A percentile compares a stretch with the other conserved stretches of the same genome.
These are phyloP conservation scores for Botryosphaeria dothidea DNA, from an alignment of 2,329 filamentous ascomycete genomes.

Conservation along the genomic window DNA sequence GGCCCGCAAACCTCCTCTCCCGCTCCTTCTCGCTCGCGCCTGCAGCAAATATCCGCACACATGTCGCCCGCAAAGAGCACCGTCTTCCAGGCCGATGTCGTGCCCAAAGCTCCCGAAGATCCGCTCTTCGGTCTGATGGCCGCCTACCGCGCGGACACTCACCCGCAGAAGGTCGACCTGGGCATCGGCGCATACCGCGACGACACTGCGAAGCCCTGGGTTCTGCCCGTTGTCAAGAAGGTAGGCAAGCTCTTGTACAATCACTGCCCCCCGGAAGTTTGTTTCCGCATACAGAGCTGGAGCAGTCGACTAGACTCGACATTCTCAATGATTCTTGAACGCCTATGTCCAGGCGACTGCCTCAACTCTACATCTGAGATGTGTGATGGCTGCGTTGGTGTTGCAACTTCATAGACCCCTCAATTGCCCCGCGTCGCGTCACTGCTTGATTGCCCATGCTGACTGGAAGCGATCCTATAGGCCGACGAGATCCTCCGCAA, in stretches of 20 bases:
- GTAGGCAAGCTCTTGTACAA: no score
- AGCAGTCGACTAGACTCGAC: no score
- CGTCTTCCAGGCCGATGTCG: constrained; percentile 72
- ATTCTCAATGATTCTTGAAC: no score
- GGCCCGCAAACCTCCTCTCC: background rate
- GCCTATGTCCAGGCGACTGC: no score
- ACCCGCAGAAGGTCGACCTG: constrained; percentile 83
- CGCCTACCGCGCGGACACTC: constrained; percentile 78
- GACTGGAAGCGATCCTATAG: constrained; percentile 49
- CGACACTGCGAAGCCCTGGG: constrained; percentile 94
- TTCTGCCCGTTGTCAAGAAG: constrained; percentile 95
- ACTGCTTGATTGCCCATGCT: background rate
- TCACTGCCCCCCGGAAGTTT: no score
- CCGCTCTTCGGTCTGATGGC: constrained; percentile 91
- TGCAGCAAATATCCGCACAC: constrained; percentile 65
- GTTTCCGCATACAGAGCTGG: no score
- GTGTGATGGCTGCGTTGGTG: no score
- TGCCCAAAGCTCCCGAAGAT: constrained; percentile 92
- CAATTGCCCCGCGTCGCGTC: background rate
- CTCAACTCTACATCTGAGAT: no score
- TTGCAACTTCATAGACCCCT: background rate
- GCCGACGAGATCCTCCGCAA: constrained; percentile 86
- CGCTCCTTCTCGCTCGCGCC: constrained; percentile 34
- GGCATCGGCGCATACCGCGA: constrained; percentile 95
- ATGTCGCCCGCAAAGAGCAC: constrained; percentile 65